Evolutionary conservation across 225 moss, liverwort and hornwort species (phyloP), one percentile per base, ranked within the genome.

Genomic region (Marchantia polymorpha): DNA sequence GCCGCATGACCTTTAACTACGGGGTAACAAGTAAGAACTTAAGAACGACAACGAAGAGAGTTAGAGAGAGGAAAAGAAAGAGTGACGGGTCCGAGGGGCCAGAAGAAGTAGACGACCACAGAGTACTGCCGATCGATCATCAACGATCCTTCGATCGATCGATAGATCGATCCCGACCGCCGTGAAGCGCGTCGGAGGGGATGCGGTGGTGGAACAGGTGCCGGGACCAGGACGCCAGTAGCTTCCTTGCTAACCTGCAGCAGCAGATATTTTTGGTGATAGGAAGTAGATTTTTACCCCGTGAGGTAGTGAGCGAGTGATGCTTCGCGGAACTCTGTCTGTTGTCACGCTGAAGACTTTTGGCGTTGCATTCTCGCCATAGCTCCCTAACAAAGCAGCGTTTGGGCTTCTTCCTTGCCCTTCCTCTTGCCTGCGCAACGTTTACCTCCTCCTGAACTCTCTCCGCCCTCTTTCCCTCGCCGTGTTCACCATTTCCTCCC

Each of bases 191-290:
- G 65, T 65, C 26, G 29, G 26, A 27, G 66, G 5, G 68, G 39
- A 14, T 31, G 68, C 20, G 39, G 22, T 48, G n/a, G 7, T 53
- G 27, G 16, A 73, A 27, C 73, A 73, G 73, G 25, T 69, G 73
- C 27, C 53, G 73, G 73, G 52, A 53, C 23, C 25, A 54, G 50
- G 52, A 73, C 26, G 27, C 73, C 54, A 54, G 73, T 54, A 73
- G 53, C 23, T 12, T 51, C 10, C 72, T 10, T 19, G 4, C 56
- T 51, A 69, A 69, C 39, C 68, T 69, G 51, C 50, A 8, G 46
- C 1, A 22, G 70, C 48, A 73, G 73, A 73, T 73, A 73, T 73
- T 73, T 73, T 27, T 51, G 23, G 26, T 25, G n/a, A 71, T 71
- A 15, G 26, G 26, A 54, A 73, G 16, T 55, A 6, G 53, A 51